phyloP scores from a whole-genome alignment of 1,284 basidiomycete genomes.

The Mycosarcoma maydis region DNA sequence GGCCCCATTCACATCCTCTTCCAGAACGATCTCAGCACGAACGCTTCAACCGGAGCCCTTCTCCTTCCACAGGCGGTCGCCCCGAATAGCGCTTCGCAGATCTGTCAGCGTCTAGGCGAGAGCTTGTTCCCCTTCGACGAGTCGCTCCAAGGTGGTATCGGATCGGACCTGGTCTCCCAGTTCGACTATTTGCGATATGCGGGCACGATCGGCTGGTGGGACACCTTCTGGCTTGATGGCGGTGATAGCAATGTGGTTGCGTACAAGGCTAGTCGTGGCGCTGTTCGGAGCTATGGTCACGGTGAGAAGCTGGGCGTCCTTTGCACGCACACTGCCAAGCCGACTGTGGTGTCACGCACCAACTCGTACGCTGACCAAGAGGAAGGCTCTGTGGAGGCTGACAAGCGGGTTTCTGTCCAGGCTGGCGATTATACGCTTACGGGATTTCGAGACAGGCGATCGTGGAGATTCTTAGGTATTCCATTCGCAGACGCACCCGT shows the following conservation, averaged over 20 bases:
- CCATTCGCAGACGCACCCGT: constrained; percentile 40
- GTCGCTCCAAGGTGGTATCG: constrained; percentile 15
- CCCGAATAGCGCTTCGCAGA: constrained; percentile 24
- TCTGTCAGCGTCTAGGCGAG: constrained; percentile 46
- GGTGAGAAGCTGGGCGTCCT: constrained; percentile 41
- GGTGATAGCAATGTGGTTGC: constrained; percentile 10
- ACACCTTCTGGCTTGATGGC: constrained; percentile 26
- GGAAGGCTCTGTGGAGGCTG: neutral
- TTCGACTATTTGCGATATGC: constrained; percentile 36
- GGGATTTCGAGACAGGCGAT: constrained; percentile 35
- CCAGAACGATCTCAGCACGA: constrained; percentile 54
- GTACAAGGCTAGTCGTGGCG: constrained; percentile 24
- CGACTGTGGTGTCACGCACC: constrained; percentile 9
- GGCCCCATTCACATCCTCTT: constrained; percentile 48
- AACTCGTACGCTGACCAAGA: constrained; percentile 21
- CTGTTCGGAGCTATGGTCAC: constrained; percentile 7
- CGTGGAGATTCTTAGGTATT: constrained; percentile 41
- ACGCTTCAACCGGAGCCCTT: constrained; percentile 45
- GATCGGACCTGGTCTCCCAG: constrained; percentile 32
- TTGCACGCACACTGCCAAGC: constrained; percentile 31
- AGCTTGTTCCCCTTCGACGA: constrained; percentile 37
- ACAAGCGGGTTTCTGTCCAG: constrained; percentile 21
- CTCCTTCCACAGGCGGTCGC: constrained; percentile 29
- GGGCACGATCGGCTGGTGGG: constrained; percentile 17
- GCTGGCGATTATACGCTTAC: constrained; percentile 33